A percentile compares a stretch with the other conserved stretches of the same genome.
Conservation (phyloP, 2,329 filamentous ascomycete species). For the Stromatinia cepivora region DNA sequence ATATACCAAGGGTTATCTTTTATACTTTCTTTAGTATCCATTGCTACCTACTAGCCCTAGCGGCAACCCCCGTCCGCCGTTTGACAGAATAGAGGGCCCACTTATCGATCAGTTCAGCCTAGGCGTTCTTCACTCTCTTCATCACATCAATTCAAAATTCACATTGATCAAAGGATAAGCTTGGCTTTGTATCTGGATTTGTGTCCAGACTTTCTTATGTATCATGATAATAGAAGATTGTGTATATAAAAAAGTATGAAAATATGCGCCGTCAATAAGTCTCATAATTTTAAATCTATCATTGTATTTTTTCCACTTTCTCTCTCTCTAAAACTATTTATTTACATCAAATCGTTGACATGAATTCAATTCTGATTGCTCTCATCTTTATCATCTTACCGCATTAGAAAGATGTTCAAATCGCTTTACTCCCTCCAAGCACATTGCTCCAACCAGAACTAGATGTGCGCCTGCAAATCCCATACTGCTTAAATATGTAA, state of each 20-base stretch:
- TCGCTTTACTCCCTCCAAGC: constrained; percentile 19
- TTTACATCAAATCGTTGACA: constrained; percentile 19
- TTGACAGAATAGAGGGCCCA: background rate
- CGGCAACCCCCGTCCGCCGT: background rate
- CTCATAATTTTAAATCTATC: constrained; percentile 1
- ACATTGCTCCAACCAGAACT: constrained; percentile 6
- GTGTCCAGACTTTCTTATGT: background rate
- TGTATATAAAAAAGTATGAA: no score
- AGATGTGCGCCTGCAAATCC: constrained; percentile 22
- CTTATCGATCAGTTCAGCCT: constrained; percentile 1
- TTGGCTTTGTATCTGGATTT: background rate
- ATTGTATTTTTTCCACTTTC: background rate
- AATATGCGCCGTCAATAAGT: background rate
- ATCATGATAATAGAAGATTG: background rate
- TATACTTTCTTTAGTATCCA: no score
- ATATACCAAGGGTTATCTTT: background rate
- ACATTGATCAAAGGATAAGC: background rate
- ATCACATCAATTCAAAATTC: background rate
- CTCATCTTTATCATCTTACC: constrained; percentile 16
- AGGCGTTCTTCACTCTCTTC: background rate
- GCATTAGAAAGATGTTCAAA: constrained; percentile 18
- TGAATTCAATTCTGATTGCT: constrained; percentile 8
- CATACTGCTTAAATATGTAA: constrained; percentile 15
- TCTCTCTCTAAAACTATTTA: constrained; percentile 3
- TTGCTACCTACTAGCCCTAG: background rate